Evolutionary conservation across 176 grass and related monocot genomes (phyloP).

Genomic region (Eragrostis nindensis): DNA sequence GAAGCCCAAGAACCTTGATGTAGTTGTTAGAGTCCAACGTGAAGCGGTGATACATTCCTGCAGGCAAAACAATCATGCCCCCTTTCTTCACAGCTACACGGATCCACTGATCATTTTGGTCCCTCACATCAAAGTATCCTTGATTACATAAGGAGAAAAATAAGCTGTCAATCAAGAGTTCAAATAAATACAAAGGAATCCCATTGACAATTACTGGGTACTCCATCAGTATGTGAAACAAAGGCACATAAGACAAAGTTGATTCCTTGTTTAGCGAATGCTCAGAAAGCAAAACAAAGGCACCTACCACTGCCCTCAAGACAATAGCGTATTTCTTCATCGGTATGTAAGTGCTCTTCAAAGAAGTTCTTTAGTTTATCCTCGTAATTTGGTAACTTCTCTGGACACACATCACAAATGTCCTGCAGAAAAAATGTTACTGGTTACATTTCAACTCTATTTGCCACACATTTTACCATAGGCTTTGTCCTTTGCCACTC

Average conservation of each 20-base stretch:
- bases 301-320: conserved; percentile 87
- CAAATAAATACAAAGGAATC: conserved; percentile 8
- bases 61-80: conserved; percentile 95
- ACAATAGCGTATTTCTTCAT: conserved; percentile 96
- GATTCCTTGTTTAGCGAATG: not conserved
- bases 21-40: conserved; percentile 81
- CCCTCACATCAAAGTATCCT: conserved; percentile 97
- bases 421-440: conserved; percentile 60
- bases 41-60: conserved; percentile 97
- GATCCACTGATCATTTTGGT: conserved; percentile 83
- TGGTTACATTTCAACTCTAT: not conserved
- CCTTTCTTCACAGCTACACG: conserved; percentile 85
- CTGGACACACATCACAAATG: conserved; percentile 81
- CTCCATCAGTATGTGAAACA: too few species aligned
- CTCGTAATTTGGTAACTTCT: conserved; percentile 90
- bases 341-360: conserved; percentile 90
- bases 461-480: conserved; percentile 1
- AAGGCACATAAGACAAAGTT: not conserved
- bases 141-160: conserved; percentile 15
- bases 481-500: not conserved
- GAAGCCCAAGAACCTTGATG: conserved; percentile 70
- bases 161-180: not conserved
- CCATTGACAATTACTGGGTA: not conserved
- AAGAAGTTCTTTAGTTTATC: conserved; percentile 86
- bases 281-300: conserved; percentile 17